Evolutionary conservation across 345 rosid species (phyloP).

Genomic region (Streptanthus diversifolius): DNA sequence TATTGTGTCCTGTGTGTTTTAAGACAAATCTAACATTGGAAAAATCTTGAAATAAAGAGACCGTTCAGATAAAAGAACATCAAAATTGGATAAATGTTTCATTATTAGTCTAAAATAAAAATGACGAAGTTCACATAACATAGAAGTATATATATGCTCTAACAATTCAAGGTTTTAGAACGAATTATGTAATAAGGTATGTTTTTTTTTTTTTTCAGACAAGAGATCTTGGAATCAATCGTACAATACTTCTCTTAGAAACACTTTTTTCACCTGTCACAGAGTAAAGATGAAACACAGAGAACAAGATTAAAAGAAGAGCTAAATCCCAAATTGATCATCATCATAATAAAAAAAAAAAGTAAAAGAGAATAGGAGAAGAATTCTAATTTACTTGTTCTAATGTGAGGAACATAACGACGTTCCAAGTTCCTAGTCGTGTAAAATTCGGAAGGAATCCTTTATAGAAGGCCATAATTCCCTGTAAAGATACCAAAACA

Average conservation of each 20-base stretch:
- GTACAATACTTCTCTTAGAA: conserved; percentile 54
- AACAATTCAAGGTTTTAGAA: conserved; percentile 18
- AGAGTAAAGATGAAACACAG: conserved; percentile 7
- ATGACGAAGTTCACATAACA: conserved; percentile 20
- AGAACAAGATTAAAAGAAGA: not conserved
- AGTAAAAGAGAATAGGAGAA: conserved; percentile 5
- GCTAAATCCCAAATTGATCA: conserved; percentile 9
- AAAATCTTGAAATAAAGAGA: conserved; percentile 6
- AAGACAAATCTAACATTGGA: conserved; percentile 3
- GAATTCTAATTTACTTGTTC: conserved; percentile 64
- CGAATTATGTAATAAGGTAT: conserved; percentile 25
- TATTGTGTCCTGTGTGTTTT: not conserved
- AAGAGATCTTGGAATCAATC: conserved; percentile 37
- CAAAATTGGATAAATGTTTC: conserved; percentile 9
- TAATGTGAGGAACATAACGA: conserved; percentile 81
- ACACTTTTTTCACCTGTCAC: conserved; percentile 64
- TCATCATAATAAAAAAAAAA: not conserved
- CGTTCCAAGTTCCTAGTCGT: conserved; percentile 94
- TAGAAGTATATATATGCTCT: not conserved
- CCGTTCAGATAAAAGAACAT: not conserved
- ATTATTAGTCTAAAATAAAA: conserved; percentile 1
- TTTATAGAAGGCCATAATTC: conserved; percentile 79
- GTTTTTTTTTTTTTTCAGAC: not conserved
- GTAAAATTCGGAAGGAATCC: conserved; percentile 91
- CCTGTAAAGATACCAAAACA: conserved; percentile 45